Conservation (phyloP, 129 eudicot species). For the Pulicaria dysenterica region DNA sequence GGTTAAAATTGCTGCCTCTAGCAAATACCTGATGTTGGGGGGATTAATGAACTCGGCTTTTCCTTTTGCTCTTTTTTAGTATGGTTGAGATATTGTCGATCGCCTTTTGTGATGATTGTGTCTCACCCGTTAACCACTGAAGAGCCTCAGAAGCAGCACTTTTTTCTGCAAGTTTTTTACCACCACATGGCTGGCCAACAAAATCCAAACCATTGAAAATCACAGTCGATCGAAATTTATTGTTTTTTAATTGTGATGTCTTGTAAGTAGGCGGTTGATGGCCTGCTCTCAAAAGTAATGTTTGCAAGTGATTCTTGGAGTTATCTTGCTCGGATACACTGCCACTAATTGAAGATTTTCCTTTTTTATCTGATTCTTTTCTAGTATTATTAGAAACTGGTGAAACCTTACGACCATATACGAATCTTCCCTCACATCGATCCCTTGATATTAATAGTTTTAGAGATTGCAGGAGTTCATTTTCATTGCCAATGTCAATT, state of each 20-base stretch:
- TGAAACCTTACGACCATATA: constrained; percentile 61
- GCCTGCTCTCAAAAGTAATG: constrained; percentile 78
- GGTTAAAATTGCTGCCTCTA: not conserved
- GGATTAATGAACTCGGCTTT: constrained; percentile 43
- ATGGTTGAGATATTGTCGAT: constrained; percentile 60
- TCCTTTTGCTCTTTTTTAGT: constrained; percentile 65
- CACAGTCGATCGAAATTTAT: constrained; percentile 67
- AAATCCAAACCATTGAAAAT: constrained; percentile 82
- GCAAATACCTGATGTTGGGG: not conserved
- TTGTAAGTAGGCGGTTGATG: constrained; percentile 78
- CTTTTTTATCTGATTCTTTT: constrained; percentile 33
- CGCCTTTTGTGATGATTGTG: constrained; percentile 51
- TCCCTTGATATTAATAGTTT: constrained; percentile 79
- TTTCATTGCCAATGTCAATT: constrained; percentile 46
- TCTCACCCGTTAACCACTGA: constrained; percentile 78
- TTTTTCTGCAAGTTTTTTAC: constrained; percentile 85
- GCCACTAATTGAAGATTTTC: not conserved
- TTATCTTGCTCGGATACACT: constrained; percentile 52
- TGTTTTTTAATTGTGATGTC: constrained; percentile 67
- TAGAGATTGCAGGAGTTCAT: constrained; percentile 63
- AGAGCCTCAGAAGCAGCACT: constrained; percentile 92
- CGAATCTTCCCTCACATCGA: constrained; percentile 89
- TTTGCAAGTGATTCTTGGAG: constrained; percentile 75
- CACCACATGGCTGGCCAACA: constrained; percentile 66
- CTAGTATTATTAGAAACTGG: constrained; percentile 41